A percentile compares a stretch with the other conserved stretches of the same genome.
Evolutionary conservation across 139 green algal genomes (phyloP).

Genomic region (Gonium pectorale): DNA sequence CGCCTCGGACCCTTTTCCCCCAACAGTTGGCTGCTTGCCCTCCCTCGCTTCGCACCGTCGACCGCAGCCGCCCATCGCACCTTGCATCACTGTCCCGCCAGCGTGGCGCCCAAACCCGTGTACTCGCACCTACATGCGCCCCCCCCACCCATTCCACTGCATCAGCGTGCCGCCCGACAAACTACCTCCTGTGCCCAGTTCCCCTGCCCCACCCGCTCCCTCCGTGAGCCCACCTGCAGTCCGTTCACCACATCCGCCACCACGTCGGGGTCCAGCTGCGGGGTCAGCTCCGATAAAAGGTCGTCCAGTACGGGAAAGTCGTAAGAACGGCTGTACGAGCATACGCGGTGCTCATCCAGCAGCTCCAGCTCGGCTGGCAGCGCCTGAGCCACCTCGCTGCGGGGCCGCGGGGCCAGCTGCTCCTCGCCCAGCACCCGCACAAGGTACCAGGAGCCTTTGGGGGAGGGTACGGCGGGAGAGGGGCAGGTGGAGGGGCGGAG

Average conservation of each 20-base stretch:
- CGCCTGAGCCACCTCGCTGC: background rate
- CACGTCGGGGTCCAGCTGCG: background rate
- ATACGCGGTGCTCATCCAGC: slow-evolving; percentile 4
- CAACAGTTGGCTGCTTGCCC: too few relatives aligned
- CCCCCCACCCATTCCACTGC: too few relatives aligned
- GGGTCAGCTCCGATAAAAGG: background rate
- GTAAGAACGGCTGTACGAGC: background rate
- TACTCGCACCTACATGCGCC: too few relatives aligned
- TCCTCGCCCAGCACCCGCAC: slow-evolving; percentile 19
- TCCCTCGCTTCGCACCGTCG: too few relatives aligned
- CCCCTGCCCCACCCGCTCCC: background rate
- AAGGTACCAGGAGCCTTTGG: background rate
- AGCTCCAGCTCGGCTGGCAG: background rate
- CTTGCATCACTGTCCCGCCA: too few relatives aligned
- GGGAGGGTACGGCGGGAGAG: too few relatives aligned
- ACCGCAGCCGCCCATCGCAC: too few relatives aligned
- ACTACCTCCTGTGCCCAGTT: background rate
- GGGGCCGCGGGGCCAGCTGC: background rate
- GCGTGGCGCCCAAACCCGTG: too few relatives aligned
- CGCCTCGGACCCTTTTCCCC: too few relatives aligned
- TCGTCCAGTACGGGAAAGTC: background rate
- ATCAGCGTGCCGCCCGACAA: too few relatives aligned
- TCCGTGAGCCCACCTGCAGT: slow-evolving; percentile 7
- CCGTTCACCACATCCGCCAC: background rate
- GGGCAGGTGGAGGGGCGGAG: too few relatives aligned